Evolutionary conservation across 2,329 filamentous ascomycete species (phyloP), one percentile per base, ranked within the genome.

Genomic region (Alternaria postmessia): DNA sequence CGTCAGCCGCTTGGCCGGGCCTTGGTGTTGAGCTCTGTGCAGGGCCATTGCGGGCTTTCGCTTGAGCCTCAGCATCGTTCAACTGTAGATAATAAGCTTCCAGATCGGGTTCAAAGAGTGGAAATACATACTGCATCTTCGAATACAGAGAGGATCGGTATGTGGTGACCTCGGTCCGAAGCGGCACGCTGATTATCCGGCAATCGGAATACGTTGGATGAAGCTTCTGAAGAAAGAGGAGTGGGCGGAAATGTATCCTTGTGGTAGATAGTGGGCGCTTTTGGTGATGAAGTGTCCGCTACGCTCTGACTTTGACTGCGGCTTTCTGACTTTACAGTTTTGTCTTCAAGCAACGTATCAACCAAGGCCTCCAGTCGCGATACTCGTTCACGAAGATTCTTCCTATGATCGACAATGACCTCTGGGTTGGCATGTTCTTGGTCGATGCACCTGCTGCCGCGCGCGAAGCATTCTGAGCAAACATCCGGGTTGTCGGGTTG

Each of bases 391-490:
- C 79, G 75, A 18, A 81, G 76, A 63, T 81, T 81, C 69, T 80
- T 81, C 60, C 79, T 72, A 26, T 80, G 76, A 52, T 80, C 79
- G 42, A 80, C 76, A 28, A 80, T 68, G 47, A 78, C 66, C 12
- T 81, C 78, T 54, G 75, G 68, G 69, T 76, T 73, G 39, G 77
- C 78, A 69, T 78, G 67, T 57, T 81, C 78, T 62, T 85, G 83
- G 51, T 83, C 75, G 39, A 81, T 75, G 70, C 83, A 85, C 47
- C 72, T 67, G 30, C 78, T 80, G 4, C 78, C 79, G 54, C 83
- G 80, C 34, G 79, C 71, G 51, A 77, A 78, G 71, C 83, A 85
- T 64, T 80, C 81, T 30, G 78, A 78, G 67, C 82, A 85, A 52
- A 77, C 69, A 24, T 76, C 69, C 12, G 76, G 74, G 51, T 76